phyloP scores from a whole-genome alignment of 2,329 filamentous ascomycete species.

The Ophiostoma piceae region DNA sequence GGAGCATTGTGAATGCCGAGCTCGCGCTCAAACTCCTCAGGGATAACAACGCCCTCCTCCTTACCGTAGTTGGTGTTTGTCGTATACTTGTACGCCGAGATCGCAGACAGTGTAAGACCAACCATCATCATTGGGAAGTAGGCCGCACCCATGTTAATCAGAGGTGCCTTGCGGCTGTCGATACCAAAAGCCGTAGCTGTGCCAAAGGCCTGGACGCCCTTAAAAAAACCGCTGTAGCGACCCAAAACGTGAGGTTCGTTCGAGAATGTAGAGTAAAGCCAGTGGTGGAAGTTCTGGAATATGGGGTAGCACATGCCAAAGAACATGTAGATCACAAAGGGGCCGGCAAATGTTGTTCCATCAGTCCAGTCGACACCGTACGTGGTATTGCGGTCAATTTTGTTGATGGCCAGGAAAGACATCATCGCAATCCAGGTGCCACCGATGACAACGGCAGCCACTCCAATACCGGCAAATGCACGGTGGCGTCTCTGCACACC shows the following conservation, averaged over 20 bases:
- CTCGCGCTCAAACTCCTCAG: not conserved
- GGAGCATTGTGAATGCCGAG: not conserved
- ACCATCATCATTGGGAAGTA: not conserved
- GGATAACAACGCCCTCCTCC: not conserved
- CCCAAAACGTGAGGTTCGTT: constrained; percentile 20
- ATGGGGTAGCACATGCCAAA: constrained; percentile 18
- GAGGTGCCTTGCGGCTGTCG: constrained; percentile 14
- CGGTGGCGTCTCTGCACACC: constrained; percentile 8
- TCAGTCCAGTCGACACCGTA: constrained; percentile 16
- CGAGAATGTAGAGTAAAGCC: constrained; percentile 15
- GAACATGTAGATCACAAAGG: constrained; percentile 18
- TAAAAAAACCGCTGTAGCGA: constrained; percentile 17
- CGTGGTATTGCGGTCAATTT: constrained; percentile 7
- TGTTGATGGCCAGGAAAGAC: constrained; percentile 14
- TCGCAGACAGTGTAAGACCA: not conserved
- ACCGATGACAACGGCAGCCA: constrained; percentile 11
- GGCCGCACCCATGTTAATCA: not conserved
- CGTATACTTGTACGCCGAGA: not conserved
- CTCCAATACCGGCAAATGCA: constrained; percentile 15
- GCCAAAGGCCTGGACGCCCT: constrained; percentile 17
- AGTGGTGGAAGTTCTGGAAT: constrained; percentile 21
- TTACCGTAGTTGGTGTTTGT: not conserved
- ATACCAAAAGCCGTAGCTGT: constrained; percentile 19
- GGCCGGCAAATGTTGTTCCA: not conserved
- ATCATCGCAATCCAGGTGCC: constrained; percentile 16